Base-by-base conservation (phyloP, 768 basidiomycete genomes). In the Rhodosporidiobolus sp. region DNA sequence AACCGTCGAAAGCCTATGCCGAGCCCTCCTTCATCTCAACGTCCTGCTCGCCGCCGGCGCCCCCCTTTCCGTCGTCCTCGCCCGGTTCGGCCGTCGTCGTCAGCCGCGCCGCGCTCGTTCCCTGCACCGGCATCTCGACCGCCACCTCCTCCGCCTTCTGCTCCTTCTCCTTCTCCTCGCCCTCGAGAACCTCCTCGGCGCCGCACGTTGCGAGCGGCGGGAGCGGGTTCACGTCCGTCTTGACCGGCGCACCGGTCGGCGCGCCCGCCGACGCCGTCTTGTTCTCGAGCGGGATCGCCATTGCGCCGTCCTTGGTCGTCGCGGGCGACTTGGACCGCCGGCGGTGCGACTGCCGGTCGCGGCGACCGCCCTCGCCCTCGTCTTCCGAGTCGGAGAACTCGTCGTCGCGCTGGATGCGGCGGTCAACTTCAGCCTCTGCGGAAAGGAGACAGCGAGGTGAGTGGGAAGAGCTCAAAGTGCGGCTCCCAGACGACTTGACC, bases 371-470 rank as follows among this genome's bases (percentile, higher is more conserved):
- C 77, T 90, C 90, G 26, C 92, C 94, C 82, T 99, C 96, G 79
- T 99, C 96, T 75, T 99, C 96, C 3, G 96, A 98, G 80, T 99
- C 96, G 12, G 93, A 96, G 20, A 96, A 85, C 78, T 94, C 92
- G 30, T 89, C 90, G 52, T 95, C 92, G 9, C 86, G 87, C 80
- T 94, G 93, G 72, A 90, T 85, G 32, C 88, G 85, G 32, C 88
- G 86, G 79, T 99, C 95, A 46, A 94, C 86, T 16, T 92, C 81
- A 24, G 89, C 86, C 76, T 86, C 83, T 84, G 74, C 28, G 30
- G 20, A n/a, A 0, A 26, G 28, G 26, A 28, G 57, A 59, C 1
- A 20, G 34, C 43, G 20, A 35, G 67, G 24, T 43, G 28, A 56
- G n/a, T 20, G 35, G 19, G 35, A 19, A 24, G 38, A 20, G 28